Evolutionary conservation across 495 filamentous ascomycete genomes (phyloP).

Genomic region (Symbiotaphrina buchneri): DNA sequence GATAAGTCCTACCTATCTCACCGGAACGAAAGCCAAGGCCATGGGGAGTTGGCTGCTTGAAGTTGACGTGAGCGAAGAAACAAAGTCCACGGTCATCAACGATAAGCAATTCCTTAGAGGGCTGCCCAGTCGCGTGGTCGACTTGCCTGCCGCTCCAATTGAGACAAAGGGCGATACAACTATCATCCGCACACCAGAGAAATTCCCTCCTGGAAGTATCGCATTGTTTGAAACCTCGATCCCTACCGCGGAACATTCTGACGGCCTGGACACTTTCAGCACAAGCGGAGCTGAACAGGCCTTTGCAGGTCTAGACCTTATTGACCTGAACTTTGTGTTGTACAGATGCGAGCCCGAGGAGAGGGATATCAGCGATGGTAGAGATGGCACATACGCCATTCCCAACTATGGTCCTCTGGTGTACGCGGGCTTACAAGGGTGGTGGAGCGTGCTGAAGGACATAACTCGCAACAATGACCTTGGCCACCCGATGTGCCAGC

Average conservation of each 20-base stretch:
- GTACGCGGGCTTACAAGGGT: conserved; percentile 92
- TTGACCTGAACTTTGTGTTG: conserved; percentile 79
- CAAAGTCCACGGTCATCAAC: conserved; percentile 33
- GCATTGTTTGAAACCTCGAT: conserved; percentile 93
- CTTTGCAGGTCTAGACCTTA: conserved; percentile 44
- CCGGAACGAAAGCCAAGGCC: conserved; percentile 49
- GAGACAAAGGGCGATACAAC: conserved; percentile 46
- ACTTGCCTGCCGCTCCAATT: conserved; percentile 44
- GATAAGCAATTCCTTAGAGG: conserved; percentile 56
- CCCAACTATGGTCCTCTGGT: conserved; percentile 66
- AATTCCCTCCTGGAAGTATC: conserved; percentile 80
- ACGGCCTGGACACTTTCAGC: conserved; percentile 62
- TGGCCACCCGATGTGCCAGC: conserved; percentile 78
- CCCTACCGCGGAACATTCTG: conserved; percentile 53
- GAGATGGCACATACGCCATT: conserved; percentile 73
- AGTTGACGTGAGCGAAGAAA: conserved; percentile 46
- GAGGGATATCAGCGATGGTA: conserved; percentile 49
- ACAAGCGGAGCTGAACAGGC: conserved; percentile 62
- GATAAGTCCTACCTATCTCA: conserved; percentile 53
- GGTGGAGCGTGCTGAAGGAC: conserved; percentile 82
- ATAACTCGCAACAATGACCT: conserved; percentile 80
- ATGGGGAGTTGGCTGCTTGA: conserved; percentile 79
- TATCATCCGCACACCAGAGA: conserved; percentile 56
- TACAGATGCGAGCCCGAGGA: conserved; percentile 91
- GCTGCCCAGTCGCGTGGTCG: conserved; percentile 55